Conservation (phyloP, 768 basidiomycete species). For the Dioszegia crocea region DNA sequence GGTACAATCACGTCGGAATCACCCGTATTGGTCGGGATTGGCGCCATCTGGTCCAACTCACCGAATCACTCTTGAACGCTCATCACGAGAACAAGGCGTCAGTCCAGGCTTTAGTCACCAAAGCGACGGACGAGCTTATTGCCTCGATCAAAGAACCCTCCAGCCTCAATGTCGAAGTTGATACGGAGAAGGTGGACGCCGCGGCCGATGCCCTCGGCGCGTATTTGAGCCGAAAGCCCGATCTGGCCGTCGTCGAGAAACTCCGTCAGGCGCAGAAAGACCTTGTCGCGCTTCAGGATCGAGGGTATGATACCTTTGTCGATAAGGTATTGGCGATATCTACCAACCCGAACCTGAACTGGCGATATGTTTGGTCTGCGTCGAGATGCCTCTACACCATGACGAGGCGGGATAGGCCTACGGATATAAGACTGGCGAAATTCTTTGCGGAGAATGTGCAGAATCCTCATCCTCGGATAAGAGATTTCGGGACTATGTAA, state of each 20-base stretch:
- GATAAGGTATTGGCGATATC: conserved; percentile 31
- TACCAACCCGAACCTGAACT: conserved; percentile 26
- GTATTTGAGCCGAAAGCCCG: conserved; percentile 14
- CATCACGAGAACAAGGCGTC: conserved; percentile 77
- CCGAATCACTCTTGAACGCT: conserved; percentile 63
- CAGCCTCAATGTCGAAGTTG: conserved; percentile 19
- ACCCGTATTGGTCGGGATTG: conserved; percentile 58
- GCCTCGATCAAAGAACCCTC: conserved; percentile 26
- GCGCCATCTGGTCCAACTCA: conserved; percentile 59
- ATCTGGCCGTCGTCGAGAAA: conserved; percentile 12
- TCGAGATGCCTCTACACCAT: conserved; percentile 29
- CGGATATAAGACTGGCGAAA: conserved; percentile 32
- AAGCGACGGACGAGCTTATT: conserved; percentile 41
- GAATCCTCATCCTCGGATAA: conserved; percentile 44
- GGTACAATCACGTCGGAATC: conserved; percentile 61
- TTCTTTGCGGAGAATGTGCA: conserved; percentile 35
- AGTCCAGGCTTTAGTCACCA: conserved; percentile 36
- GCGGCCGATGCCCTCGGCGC: conserved; percentile 20
- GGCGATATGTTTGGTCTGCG: conserved; percentile 34
- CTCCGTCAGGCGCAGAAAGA: conserved; percentile 13
- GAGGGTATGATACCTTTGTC: conserved; percentile 27
- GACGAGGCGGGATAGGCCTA: conserved; percentile 33
- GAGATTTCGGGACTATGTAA: conserved; percentile 39
- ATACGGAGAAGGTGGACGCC: conserved; percentile 19
- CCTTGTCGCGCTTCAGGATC: conserved; percentile 17